Percentiles rank a stretch among this genome's conserved stretches.
Evolutionary conservation across 176 grass and related monocot genomes (phyloP).

Genomic region (Musa schizocarpa): DNA sequence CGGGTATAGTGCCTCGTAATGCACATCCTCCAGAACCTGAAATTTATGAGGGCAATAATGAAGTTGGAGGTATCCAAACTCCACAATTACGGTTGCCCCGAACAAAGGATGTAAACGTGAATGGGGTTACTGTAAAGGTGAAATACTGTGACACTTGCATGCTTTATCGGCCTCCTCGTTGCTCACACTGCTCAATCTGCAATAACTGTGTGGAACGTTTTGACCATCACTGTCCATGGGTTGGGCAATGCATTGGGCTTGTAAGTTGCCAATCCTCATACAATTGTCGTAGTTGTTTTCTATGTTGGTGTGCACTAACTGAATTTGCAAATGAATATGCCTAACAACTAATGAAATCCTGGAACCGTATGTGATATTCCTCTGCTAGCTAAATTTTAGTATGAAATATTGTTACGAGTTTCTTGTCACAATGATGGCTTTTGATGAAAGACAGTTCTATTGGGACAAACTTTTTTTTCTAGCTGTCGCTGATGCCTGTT

Average conservation of each 20-base stretch:
- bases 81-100: not conserved
- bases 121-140: constrained; percentile 6
- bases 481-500: not conserved
- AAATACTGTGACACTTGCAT: constrained; percentile 14
- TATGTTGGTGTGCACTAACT: not conserved
- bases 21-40: constrained; percentile 12
- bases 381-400: too few relatives aligned
- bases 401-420: not conserved
- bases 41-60: not conserved
- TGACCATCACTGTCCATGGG: constrained; percentile 12
- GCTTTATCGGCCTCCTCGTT: constrained; percentile 8
- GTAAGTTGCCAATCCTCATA: not conserved
- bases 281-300: not conserved
- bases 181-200: constrained; percentile 4
- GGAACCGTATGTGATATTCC: too few relatives aligned
- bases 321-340: not conserved
- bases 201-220: constrained; percentile 14
- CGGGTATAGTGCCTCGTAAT: constrained; percentile 4
- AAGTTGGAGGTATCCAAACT: constrained; percentile 7
- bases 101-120: constrained; percentile 4
- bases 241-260: constrained; percentile 11
- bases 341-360: not conserved
- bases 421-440: not conserved
- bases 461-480: not conserved
- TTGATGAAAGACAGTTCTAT: not conserved